These are phyloP conservation scores for Urtica urens DNA, from an alignment of 306 rosid species.

Conservation along the genomic window DNA sequence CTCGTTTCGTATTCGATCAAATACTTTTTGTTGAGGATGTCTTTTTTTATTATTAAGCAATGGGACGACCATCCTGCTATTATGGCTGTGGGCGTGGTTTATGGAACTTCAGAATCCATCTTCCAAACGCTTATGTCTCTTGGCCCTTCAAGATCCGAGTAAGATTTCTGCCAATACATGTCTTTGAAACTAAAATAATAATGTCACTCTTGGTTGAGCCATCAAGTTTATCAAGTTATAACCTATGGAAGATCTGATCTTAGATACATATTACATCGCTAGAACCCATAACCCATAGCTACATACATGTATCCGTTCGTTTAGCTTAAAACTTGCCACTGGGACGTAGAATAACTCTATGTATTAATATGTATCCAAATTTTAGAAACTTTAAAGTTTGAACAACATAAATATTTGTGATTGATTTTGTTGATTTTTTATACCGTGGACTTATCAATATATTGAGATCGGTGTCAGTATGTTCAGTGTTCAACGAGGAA, in stretches of 20 bases:
- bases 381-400: no score
- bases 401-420: no score
- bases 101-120: conserved; percentile 74
- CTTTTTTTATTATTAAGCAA: conserved; percentile 37
- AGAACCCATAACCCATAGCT: no score
- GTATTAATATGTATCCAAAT: no score
- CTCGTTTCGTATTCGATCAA: no score
- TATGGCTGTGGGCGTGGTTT: conserved; percentile 88
- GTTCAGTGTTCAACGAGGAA: no score
- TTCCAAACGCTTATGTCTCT: conserved; percentile 75
- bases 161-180: conserved; percentile 15
- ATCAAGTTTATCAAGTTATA: no score
- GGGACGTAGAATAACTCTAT: no score
- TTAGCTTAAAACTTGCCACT: not conserved
- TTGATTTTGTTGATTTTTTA: no score
- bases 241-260: not conserved
- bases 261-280: not conserved
- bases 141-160: conserved; percentile 86
- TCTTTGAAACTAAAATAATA: not conserved
- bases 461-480: no score
- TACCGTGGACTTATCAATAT: no score
- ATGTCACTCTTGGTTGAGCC: not conserved
- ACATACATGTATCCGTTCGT: not conserved
- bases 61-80: conserved; percentile 81
- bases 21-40: conserved; percentile 1